Percentiles rank a stretch among this genome's conserved stretches.
Conservation (phyloP, 1,139 yeast species). For the Diutina mesorugosa region DNA sequence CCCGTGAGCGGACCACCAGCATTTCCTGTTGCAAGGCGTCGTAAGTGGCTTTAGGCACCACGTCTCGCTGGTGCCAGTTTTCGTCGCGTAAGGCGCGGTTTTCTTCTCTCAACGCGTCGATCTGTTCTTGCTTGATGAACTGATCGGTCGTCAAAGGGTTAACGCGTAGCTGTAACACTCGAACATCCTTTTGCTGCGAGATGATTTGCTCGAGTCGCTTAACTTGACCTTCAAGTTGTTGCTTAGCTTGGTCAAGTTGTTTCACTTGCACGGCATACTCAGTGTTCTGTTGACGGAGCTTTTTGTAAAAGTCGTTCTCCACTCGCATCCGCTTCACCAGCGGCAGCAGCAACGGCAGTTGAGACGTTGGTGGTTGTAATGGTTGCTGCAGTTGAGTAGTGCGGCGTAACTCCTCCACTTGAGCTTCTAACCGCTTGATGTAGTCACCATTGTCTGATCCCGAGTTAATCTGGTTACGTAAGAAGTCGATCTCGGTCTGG, state of each 20-base stretch:
- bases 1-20: constrained; percentile 30
- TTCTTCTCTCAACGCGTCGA: constrained; percentile 44
- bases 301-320: constrained; percentile 1
- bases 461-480: constrained; percentile 16
- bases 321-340: constrained; percentile 13
- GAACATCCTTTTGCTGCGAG: constrained; percentile 19
- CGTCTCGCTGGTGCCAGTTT: constrained; percentile 5
- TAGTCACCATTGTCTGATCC: background rate
- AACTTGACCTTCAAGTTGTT: constrained; percentile 20
- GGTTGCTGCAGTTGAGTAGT: background rate
- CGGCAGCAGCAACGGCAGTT: background rate
- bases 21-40: constrained; percentile 52
- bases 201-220: constrained; percentile 13
- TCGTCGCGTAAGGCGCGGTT: constrained; percentile 39
- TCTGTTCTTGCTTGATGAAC: constrained; percentile 38
- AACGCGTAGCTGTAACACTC: constrained; percentile 49
- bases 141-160: constrained; percentile 64
- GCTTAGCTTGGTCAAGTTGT: constrained; percentile 20
- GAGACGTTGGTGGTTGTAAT: background rate
- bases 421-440: background rate
- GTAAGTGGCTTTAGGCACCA: constrained; percentile 50
- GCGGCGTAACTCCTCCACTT: background rate
- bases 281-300: constrained; percentile 29
- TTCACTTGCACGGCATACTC: constrained; percentile 25
- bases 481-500: constrained; percentile 27